Conservation (phyloP, 768 basidiomycete genomes). For the Phylloporus sp. region DNA sequence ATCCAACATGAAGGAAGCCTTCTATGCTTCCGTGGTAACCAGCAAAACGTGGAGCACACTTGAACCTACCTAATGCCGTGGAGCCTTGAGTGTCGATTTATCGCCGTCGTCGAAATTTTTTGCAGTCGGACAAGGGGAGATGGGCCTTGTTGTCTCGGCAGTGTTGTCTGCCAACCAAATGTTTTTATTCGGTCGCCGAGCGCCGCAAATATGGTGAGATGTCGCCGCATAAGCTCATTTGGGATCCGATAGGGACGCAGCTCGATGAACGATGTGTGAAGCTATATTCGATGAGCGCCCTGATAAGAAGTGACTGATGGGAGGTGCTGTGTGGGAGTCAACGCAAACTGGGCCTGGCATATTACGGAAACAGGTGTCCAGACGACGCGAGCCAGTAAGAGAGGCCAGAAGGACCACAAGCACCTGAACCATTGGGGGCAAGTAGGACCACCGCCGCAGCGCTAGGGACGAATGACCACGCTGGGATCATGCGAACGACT, state of each 20-base stretch:
- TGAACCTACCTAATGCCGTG: slow-evolving; percentile 21
- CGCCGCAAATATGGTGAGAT: background rate
- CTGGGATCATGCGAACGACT: background rate
- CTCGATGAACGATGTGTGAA: slow-evolving; percentile 30
- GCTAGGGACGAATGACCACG: background rate
- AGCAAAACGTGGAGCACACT: slow-evolving; percentile 25
- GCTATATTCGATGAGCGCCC: slow-evolving; percentile 36
- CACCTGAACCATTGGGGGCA: background rate
- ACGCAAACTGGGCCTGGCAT: slow-evolving; percentile 5
- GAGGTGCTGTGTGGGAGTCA: slow-evolving; percentile 33
- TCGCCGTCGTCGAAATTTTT: slow-evolving; percentile 8
- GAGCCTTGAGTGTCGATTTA: slow-evolving; percentile 22
- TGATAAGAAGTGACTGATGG: slow-evolving; percentile 55
- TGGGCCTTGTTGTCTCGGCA: background rate
- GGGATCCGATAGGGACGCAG: slow-evolving; percentile 30
- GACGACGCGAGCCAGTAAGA: background rate
- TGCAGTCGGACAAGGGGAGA: background rate
- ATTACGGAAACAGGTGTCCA: slow-evolving; percentile 9
- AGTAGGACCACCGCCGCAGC: background rate
- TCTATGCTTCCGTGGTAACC: slow-evolving; percentile 31
- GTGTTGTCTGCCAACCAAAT: background rate
- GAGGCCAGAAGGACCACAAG: background rate
- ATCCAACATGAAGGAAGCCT: slow-evolving; percentile 27
- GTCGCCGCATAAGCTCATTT: slow-evolving; percentile 10
- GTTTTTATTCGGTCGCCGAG: background rate